phyloP scores from a whole-genome alignment of 208 protist species.

The Leishmania mexicana region DNA sequence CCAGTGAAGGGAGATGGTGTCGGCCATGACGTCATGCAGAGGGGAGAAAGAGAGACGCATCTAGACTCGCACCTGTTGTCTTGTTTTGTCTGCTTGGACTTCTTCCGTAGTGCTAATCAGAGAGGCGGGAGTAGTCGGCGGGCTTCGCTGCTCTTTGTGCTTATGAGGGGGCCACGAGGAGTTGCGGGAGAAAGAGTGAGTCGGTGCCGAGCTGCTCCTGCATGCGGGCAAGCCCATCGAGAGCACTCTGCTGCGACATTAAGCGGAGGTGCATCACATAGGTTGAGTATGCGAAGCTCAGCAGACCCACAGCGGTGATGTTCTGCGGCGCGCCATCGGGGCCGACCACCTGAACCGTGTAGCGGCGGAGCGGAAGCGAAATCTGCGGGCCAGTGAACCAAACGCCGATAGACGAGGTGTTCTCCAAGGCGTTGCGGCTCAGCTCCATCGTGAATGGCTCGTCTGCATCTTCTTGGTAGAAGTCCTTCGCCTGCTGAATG shows the following conservation, averaged over 20 bases:
- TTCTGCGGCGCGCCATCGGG: conserved; percentile 41
- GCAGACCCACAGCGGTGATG: conserved; percentile 59
- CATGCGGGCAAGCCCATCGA: conserved; percentile 47
- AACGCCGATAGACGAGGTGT: conserved; percentile 70
- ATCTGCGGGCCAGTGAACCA: conserved; percentile 69
- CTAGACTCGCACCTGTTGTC: neutral
- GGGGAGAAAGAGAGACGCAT: neutral
- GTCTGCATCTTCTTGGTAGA: conserved; percentile 31
- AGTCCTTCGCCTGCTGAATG: conserved; percentile 50
- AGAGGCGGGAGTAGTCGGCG: neutral
- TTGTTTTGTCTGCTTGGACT: neutral
- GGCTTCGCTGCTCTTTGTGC: neutral
- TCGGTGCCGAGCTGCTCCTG: conserved; percentile 47
- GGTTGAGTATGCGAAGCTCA: conserved; percentile 76
- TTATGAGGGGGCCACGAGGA: conserved; percentile 44
- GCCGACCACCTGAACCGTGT: conserved; percentile 49
- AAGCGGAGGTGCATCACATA: conserved; percentile 71
- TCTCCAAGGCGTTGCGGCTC: conserved; percentile 56
- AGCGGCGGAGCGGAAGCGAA: conserved; percentile 68
- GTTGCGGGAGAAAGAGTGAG: conserved; percentile 59
- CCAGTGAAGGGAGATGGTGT: neutral
- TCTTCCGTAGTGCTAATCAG: neutral
- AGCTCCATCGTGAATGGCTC: conserved; percentile 23
- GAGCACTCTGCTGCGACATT: conserved; percentile 44
- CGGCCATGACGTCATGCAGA: neutral